These are phyloP conservation scores for Aleurites moluccanus DNA, from an alignment of 441 rosid species.

Conservation along the genomic window DNA sequence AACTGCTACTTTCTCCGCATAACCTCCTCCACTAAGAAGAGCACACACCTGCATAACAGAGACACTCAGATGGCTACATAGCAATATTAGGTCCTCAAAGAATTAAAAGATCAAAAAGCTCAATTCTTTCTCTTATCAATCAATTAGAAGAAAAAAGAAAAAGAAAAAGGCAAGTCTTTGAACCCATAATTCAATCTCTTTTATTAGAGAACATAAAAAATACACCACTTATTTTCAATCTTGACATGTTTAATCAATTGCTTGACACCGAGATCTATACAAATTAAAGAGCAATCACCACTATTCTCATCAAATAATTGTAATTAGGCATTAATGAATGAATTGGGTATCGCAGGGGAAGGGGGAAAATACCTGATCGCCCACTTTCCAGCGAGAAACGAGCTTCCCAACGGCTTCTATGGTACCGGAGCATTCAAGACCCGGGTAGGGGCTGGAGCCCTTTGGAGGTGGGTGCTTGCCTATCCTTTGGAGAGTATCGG, in stretches of 20 bases:
- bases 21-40: conserved; percentile 86
- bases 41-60: conserved; percentile 63
- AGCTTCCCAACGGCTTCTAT: conserved; percentile 55
- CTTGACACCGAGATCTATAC: not conserved
- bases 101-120: not conserved
- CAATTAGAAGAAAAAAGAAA: too few species aligned
- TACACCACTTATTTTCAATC: not conserved
- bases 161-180: not conserved
- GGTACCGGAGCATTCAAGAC: conserved; percentile 90
- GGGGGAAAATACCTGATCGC: conserved; percentile 56
- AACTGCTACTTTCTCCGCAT: conserved; percentile 90
- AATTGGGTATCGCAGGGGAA: not conserved
- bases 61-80: not conserved
- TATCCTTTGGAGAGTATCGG: conserved; percentile 67
- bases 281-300: not conserved
- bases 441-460: conserved; percentile 72
- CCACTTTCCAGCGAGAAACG: conserved; percentile 81
- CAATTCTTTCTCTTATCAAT: not conserved
- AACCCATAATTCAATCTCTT: not conserved
- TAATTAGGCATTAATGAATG: too few species aligned
- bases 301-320: too few species aligned
- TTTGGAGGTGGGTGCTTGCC: conserved; percentile 78
- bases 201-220: too few species aligned
- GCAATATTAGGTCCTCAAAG: not conserved
- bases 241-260: not conserved